A percentile compares a stretch with the other conserved stretches of the same genome.
phyloP scores from a whole-genome alignment of 306 rosid genomes.

The Parietaria judaica region DNA sequence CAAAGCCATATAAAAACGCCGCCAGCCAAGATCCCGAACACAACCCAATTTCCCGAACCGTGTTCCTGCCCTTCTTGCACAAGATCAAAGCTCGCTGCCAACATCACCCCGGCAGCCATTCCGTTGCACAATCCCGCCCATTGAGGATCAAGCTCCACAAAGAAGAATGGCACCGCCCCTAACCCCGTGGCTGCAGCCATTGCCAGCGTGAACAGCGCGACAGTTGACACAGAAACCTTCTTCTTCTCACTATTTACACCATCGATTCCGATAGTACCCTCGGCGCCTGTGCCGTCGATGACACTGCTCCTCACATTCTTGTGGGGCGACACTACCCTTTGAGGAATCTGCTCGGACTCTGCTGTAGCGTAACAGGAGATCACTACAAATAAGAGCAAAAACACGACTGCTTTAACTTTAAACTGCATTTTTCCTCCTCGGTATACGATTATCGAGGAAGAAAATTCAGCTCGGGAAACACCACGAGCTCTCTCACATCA shows the following conservation, averaged over 20 bases:
- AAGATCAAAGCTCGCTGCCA: conserved; percentile 96
- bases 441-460: neutral
- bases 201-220: conserved; percentile 81
- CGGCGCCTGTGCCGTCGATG: conserved; percentile 77
- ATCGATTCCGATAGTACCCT: conserved; percentile 39
- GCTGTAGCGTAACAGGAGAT: conserved; percentile 35
- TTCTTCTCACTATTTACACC: conserved; percentile 41
- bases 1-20: conserved; percentile 92
- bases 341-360: conserved; percentile 41
- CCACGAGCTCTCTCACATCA: conserved; percentile 25
- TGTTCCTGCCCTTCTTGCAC: conserved; percentile 86
- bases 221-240: conserved; percentile 84
- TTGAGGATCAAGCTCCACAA: conserved; percentile 93
- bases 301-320: conserved; percentile 59
- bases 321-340: conserved; percentile 56
- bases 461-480: conserved; percentile 4
- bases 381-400: conserved; percentile 30
- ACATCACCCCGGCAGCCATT: conserved; percentile 99
- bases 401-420: conserved; percentile 20
- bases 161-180: conserved; percentile 98
- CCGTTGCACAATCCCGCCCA: conserved; percentile 99
- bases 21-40: conserved; percentile 73
- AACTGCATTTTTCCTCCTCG: conserved; percentile 26
- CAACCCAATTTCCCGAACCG: conserved; percentile 92
- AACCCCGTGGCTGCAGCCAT: conserved; percentile 99